Conservation (phyloP, 2,329 filamentous ascomycete species). For the Penicillium janthinellum region DNA sequence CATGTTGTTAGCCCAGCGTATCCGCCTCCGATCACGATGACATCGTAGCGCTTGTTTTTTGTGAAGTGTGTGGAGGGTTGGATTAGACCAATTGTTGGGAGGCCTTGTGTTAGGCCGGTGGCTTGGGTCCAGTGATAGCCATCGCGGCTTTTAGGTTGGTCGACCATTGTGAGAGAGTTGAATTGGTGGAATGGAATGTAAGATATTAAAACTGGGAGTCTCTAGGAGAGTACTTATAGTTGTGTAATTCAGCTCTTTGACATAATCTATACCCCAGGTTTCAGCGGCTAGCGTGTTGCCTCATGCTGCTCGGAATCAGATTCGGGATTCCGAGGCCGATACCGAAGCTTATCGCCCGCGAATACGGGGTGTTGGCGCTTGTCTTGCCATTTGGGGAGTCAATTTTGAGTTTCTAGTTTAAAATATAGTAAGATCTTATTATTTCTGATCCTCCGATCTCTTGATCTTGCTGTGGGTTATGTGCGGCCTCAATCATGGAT, state of each 20-base stretch:
- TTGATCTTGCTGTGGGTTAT: not conserved
- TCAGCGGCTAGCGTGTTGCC: not conserved
- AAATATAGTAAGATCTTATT: not conserved
- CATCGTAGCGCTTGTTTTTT: not conserved
- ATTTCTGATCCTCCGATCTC: not conserved
- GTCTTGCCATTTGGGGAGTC: not conserved
- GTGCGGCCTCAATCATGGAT: not conserved
- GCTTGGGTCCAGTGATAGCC: slow-evolving; percentile 5
- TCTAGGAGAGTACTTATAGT: not conserved
- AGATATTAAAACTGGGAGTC: not conserved
- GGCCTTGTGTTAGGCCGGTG: slow-evolving; percentile 1
- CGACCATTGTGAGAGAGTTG: not conserved
- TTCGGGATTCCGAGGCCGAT: not conserved
- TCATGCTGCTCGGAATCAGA: not conserved
- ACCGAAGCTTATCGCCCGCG: not conserved
- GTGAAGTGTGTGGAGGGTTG: not conserved
- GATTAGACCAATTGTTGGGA: slow-evolving; percentile 1
- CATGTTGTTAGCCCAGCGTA: slow-evolving; percentile 1
- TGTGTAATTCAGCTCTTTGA: not conserved
- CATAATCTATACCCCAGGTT: not conserved
- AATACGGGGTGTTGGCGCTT: not conserved
- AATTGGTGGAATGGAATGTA: not conserved
- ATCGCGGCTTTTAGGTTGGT: slow-evolving; percentile 1
- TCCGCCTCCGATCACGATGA: not conserved
- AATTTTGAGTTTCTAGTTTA: not conserved